phyloP scores from a whole-genome alignment of 148 eudicot species.

The Rhododendron ovatum region DNA sequence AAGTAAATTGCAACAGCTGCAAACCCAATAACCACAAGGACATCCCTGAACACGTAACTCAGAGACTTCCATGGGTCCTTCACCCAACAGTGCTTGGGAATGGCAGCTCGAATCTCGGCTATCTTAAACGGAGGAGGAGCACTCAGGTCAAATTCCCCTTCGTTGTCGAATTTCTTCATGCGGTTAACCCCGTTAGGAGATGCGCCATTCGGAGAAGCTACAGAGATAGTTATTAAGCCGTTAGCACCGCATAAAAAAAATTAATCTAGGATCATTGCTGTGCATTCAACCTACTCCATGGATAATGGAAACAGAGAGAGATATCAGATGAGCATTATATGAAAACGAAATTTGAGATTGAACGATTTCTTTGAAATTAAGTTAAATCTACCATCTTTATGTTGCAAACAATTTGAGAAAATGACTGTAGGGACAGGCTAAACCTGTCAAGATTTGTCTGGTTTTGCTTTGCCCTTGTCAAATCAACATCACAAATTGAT shows the following conservation, averaged over 20 bases:
- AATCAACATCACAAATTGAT: background rate
- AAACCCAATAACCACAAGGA: conserved; percentile 15
- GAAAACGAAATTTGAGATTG: background rate
- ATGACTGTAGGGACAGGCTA: background rate
- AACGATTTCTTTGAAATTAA: background rate
- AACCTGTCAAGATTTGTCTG: background rate
- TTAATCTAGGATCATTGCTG: too few relatives aligned
- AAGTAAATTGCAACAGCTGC: conserved; percentile 18
- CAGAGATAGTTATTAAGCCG: background rate
- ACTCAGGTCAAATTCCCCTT: conserved; percentile 27
- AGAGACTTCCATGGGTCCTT: conserved; percentile 34
- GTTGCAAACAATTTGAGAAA: background rate
- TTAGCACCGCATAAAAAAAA: background rate
- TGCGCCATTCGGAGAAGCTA: background rate
- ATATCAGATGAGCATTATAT: background rate
- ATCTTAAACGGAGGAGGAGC: conserved; percentile 37
- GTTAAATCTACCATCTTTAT: background rate
- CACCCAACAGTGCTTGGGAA: conserved; percentile 37
- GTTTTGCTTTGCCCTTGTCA: background rate
- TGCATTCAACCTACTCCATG: background rate
- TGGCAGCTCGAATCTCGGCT: conserved; percentile 32
- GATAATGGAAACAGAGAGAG: background rate
- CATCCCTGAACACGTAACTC: conserved; percentile 29
- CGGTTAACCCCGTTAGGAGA: background rate
- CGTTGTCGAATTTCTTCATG: background rate